These are phyloP conservation scores for Colletotrichum abscissum DNA, from an alignment of 2,329 filamentous ascomycete species.

Conservation along the genomic window DNA sequence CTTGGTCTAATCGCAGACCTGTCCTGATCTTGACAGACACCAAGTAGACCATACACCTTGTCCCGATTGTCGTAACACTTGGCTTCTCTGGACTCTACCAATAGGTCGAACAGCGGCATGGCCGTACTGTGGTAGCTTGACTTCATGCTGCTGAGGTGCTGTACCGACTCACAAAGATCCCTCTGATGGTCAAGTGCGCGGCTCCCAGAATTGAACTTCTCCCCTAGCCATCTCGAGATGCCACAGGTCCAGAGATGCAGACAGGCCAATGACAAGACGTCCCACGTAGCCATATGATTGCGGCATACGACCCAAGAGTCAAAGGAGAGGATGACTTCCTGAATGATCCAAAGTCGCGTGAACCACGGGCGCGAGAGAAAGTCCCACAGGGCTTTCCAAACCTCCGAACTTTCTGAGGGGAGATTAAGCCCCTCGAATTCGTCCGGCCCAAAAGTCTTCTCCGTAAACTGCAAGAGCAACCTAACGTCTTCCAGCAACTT, in stretches of 20 bases:
- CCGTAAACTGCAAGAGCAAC: conserved; percentile 1
- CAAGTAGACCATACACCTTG: conserved; percentile 26
- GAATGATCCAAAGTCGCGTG: conserved; percentile 16
- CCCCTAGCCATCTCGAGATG: conserved; percentile 3
- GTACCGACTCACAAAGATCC: conserved; percentile 5
- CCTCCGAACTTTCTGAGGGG: neutral
- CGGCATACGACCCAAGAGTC: conserved; percentile 24
- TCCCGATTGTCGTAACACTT: conserved; percentile 11
- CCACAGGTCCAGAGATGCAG: conserved; percentile 6
- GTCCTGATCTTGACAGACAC: neutral
- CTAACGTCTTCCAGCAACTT: conserved; percentile 10
- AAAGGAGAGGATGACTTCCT: conserved; percentile 21
- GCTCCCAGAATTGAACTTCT: neutral
- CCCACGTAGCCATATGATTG: neutral
- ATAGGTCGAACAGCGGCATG: neutral
- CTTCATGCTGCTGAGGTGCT: conserved; percentile 1
- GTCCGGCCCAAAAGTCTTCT: neutral
- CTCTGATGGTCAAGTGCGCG: neutral
- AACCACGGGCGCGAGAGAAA: conserved; percentile 23
- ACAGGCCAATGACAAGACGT: neutral
- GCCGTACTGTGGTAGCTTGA: neutral
- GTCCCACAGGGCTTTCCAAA: neutral
- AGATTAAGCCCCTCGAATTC: neutral
- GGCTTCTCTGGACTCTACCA: neutral
- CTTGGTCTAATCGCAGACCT: neutral